A percentile compares a stretch with the other conserved stretches of the same genome.
phyloP scores from a whole-genome alignment of 106 monocot species.

The Agapanthus africanus region DNA sequence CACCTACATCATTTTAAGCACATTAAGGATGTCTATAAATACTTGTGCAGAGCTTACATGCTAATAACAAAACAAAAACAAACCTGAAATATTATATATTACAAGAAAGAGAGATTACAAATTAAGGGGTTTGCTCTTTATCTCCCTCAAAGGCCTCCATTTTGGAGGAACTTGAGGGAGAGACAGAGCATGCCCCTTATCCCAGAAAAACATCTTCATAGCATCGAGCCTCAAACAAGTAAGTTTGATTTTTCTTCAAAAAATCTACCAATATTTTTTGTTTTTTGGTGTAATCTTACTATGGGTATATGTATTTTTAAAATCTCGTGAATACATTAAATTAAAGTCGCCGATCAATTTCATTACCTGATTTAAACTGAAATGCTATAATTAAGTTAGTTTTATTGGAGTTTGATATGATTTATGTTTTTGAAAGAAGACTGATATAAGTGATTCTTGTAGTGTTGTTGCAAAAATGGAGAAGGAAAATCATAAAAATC shows the following conservation, averaged over 20 bases:
- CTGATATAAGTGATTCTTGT: not conserved
- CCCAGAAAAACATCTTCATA: not conserved
- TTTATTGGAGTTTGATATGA: no score
- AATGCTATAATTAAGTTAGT: no score
- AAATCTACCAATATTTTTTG: no score
- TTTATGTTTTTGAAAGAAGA: not conserved
- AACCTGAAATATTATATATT: not conserved
- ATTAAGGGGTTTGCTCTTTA: not conserved
- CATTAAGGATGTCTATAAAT: not conserved
- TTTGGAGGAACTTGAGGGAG: not conserved
- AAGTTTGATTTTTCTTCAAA: no score
- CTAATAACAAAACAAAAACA: no score
- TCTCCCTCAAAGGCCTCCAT: constrained; percentile 10
- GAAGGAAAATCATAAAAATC: not conserved
- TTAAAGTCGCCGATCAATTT: no score
- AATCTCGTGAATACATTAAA: no score
- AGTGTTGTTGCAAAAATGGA: not conserved
- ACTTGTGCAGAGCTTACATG: not conserved
- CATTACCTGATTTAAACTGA: no score
- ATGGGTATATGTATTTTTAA: no score
- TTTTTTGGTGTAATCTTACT: no score
- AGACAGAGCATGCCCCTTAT: not conserved
- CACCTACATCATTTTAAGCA: not conserved
- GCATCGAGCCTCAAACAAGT: no score
- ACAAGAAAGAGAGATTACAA: not conserved